Base-by-base conservation (phyloP, 306 rosid genomes). In the Hippophae gyantsensis region DNA sequence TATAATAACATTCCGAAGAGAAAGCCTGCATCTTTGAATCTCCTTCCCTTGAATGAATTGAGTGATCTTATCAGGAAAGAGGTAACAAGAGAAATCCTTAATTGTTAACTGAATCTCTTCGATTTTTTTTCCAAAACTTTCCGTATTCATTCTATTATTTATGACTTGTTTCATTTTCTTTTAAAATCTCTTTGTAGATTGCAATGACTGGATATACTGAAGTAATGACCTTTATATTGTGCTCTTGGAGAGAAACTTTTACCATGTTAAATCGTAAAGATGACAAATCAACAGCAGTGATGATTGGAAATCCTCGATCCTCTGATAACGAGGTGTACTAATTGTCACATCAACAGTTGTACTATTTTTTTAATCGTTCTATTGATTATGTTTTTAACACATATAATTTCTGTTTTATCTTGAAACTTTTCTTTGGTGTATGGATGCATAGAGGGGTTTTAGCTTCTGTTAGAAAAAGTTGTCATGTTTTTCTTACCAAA, bases 221-320 rank as follows among this genome's bases (percentile, higher is more conserved):
- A 86, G 98, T 87, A 54, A 73, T 87, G 80, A 85, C 92, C 10
- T 92, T 86, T 68, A 85, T 85, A 43, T 81, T 92, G 79, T 82
- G 98, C 71, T 87, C 98, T 2, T 74, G 67, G 71, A 78, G 65
- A 69, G 98, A 92, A 68, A 87, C 83, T 59, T 92, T 87, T 51
- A 59, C 84, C 48, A 67, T 92, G 95, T 79, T 92, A 69, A 87
- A 80, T 55, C 95, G 87, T 57, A 58, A 74, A 74, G 89, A 87
- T 74, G 89, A 83, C 55, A 73, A 78, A 75, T 74, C 81, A 23
- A 76, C 70, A n/a, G 89, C 86, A 1, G 92, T 92, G 60, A 65
- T 82, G 68, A 82, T 92, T 57, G 98, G 77, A 64, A 92, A 92
- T 74, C 96, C 96, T 52, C 86, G 96, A 45, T 83, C 93, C 11